A percentile compares a stretch with the other conserved stretches of the same genome.
Evolutionary conservation across 179 eudicot genomes (phyloP).

Genomic region (Silene vulgaris): DNA sequence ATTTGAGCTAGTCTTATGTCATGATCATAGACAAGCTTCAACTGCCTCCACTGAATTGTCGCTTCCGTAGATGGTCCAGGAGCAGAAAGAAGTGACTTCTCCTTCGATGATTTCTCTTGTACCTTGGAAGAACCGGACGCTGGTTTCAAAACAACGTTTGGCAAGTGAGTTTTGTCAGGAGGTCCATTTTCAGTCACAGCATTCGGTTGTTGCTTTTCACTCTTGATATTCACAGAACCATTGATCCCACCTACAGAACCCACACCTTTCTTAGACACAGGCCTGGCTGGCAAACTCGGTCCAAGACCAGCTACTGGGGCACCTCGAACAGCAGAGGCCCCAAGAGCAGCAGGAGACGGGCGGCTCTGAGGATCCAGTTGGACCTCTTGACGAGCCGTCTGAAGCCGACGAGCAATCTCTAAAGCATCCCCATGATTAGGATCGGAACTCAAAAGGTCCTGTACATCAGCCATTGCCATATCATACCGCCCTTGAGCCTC

Average conservation of each 20-base stretch:
- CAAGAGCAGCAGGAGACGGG: conserved; percentile 90
- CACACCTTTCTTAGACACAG: conserved; percentile 55
- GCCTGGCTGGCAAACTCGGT: conserved; percentile 84
- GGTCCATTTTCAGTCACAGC: conserved; percentile 49
- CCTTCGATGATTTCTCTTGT: conserved; percentile 30
- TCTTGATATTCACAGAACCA: conserved; percentile 30
- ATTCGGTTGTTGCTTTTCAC: conserved; percentile 42
- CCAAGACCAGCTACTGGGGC: conserved; percentile 83
- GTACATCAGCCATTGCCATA: conserved; percentile 71
- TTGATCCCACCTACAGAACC: too few relatives aligned
- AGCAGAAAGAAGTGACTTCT: conserved; percentile 24
- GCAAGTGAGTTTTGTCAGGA: conserved; percentile 45
- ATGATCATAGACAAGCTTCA: conserved; percentile 92
- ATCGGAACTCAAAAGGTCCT: conserved; percentile 51
- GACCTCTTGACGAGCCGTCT: conserved; percentile 54
- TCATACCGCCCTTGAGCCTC: conserved; percentile 81
- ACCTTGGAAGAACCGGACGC: conserved; percentile 45
- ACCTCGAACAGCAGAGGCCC: conserved; percentile 87
- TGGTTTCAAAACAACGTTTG: conserved; percentile 63
- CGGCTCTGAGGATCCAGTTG: conserved; percentile 85
- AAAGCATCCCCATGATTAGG: conserved; percentile 83
- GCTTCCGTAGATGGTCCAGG: conserved; percentile 25
- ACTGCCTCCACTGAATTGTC: conserved; percentile 48
- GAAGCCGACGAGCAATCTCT: conserved; percentile 59
- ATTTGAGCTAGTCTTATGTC: conserved; percentile 86